Conservation (phyloP, 2,329 filamentous ascomycete genomes). For the Plectosphaerella plurivora region DNA sequence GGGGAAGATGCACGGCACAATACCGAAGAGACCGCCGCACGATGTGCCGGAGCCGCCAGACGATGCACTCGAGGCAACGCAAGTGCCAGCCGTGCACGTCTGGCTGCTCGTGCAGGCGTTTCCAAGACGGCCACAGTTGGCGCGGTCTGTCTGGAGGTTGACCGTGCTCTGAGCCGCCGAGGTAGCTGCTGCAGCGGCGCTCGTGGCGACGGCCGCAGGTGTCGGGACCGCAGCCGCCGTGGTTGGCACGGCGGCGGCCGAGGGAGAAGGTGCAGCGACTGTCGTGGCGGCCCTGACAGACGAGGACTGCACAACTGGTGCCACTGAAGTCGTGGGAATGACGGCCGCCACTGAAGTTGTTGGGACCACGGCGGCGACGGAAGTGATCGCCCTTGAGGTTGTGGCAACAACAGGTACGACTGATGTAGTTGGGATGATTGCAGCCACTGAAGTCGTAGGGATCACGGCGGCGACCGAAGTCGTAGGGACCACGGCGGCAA, state of each 20-base stretch:
- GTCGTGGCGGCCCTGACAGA: background rate
- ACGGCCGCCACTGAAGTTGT: too few relatives aligned
- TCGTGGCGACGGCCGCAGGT: background rate
- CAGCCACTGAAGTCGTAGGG: too few relatives aligned
- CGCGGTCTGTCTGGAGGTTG: background rate
- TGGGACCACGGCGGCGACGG: too few relatives aligned
- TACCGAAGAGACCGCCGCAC: background rate
- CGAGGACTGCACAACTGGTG: too few relatives aligned
- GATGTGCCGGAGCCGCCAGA: background rate
- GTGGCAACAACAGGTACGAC: too few relatives aligned
- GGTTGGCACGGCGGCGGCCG: background rate
- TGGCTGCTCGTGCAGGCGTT: background rate
- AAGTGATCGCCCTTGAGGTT: too few relatives aligned
- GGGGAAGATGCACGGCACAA: conserved; percentile 1
- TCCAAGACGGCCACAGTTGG: background rate
- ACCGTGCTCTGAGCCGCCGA: background rate
- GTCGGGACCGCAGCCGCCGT: background rate
- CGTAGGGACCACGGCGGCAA: too few relatives aligned
- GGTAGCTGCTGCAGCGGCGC: background rate
- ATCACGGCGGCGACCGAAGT: too few relatives aligned
- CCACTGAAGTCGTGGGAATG: too few relatives aligned
- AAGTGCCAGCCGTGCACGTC: background rate
- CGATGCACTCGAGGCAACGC: background rate
- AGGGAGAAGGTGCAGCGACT: background rate
- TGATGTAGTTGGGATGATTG: too few relatives aligned